phyloP scores from a whole-genome alignment of 2,329 filamentous ascomycete genomes.

The Juglanconis oblonga region DNA sequence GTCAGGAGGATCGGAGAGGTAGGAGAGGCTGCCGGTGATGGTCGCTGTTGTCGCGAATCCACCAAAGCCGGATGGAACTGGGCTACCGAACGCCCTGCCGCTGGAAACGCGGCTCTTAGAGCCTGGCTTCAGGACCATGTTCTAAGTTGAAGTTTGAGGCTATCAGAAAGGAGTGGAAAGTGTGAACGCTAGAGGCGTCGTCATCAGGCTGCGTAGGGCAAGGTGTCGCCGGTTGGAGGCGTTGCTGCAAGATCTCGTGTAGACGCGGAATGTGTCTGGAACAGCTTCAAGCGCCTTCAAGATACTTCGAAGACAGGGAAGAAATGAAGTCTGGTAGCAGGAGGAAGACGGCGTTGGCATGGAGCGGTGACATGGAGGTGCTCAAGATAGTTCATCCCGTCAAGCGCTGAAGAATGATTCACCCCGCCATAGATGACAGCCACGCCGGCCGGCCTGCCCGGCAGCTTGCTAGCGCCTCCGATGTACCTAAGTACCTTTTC shows the following conservation, averaged over 20 bases:
- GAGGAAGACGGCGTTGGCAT: not conserved
- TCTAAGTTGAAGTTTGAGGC: not conserved
- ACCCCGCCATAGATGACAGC: no score
- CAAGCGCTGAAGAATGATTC: no score
- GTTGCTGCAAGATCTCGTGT: no score
- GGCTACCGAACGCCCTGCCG: slow-evolving; percentile 19
- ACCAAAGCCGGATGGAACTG: slow-evolving; percentile 32
- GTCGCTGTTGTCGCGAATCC: slow-evolving; percentile 38
- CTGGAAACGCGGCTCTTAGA: slow-evolving; percentile 13
- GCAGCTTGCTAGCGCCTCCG: no score
- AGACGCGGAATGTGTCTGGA: no score
- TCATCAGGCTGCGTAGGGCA: not conserved
- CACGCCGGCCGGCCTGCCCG: no score
- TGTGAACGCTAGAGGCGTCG: not conserved
- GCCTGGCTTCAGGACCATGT: slow-evolving; percentile 8
- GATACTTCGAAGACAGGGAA: no score
- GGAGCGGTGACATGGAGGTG: not conserved
- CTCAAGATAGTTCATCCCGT: no score
- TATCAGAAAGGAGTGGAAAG: not conserved
- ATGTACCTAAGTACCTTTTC: no score
- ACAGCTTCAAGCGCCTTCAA: no score
- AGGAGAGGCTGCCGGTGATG: slow-evolving; percentile 63
- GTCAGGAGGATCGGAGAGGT: slow-evolving; percentile 82
- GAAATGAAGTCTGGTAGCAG: not conserved
- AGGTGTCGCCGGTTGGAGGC: not conserved